Conservation (phyloP, 2,329 filamentous ascomycete species). For the Metarhizium rileyi region DNA sequence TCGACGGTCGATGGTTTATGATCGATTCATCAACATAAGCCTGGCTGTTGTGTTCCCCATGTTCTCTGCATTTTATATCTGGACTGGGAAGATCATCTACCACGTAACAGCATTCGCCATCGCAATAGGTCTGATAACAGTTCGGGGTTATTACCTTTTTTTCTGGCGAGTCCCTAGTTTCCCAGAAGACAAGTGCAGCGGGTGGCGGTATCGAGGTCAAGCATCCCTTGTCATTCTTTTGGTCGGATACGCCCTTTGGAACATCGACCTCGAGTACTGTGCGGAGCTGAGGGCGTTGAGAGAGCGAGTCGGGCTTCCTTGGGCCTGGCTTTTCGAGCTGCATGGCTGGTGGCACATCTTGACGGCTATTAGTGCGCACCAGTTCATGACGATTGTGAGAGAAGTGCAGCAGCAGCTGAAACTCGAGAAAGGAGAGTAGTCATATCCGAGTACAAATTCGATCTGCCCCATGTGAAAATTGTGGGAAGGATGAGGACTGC, state of each 20-base stretch:
- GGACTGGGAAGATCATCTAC: slow-evolving; percentile 30
- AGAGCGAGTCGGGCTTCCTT: slow-evolving; percentile 39
- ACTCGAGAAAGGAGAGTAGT: too few relatives aligned
- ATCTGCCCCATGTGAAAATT: too few relatives aligned
- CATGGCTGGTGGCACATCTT: slow-evolving; percentile 58
- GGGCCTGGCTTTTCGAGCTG: slow-evolving; percentile 45
- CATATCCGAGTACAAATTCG: too few relatives aligned
- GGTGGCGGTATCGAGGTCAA: background rate
- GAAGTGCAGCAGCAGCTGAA: slow-evolving; percentile 16
- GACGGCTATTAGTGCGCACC: slow-evolving; percentile 43
- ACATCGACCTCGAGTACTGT: slow-evolving; percentile 25
- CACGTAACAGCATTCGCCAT: slow-evolving; percentile 41
- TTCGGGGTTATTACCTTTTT: background rate
- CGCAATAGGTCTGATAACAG: slow-evolving; percentile 39
- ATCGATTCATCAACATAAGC: slow-evolving; percentile 21
- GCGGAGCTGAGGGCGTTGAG: slow-evolving; percentile 34
- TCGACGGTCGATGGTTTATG: slow-evolving; percentile 27
- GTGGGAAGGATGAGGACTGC: too few relatives aligned
- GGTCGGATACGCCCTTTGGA: slow-evolving; percentile 11
- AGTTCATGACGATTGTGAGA: slow-evolving; percentile 24
- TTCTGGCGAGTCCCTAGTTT: background rate
- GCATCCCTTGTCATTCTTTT: background rate
- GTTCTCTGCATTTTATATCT: slow-evolving; percentile 28
- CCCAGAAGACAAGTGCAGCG: slow-evolving; percentile 7
- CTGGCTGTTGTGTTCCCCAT: slow-evolving; percentile 33